A percentile compares a stretch with the other conserved stretches of the same genome.
These are phyloP conservation scores for Gastrodia elata DNA, from an alignment of 106 monocot species.

Conservation along the genomic window DNA sequence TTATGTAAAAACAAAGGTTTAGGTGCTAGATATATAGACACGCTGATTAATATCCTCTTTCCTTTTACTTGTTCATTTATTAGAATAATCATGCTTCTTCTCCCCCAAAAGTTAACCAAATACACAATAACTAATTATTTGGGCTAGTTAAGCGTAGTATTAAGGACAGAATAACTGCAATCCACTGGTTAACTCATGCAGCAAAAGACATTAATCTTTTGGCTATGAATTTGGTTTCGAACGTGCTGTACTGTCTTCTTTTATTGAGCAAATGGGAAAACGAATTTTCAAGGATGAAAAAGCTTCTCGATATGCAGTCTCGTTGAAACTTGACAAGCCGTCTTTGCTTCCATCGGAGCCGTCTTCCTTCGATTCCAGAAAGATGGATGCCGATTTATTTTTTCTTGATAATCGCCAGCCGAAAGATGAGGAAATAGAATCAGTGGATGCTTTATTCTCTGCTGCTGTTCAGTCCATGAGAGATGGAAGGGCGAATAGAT, in stretches of 20 bases:
- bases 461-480: slow-evolving; percentile 46
- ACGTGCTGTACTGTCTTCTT: no score
- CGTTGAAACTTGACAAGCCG: slow-evolving; percentile 29
- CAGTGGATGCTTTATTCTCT: slow-evolving; percentile 34
- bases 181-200: no score
- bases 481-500: slow-evolving; percentile 33
- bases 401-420: slow-evolving; percentile 39
- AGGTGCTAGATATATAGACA: no score
- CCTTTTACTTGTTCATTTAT: slow-evolving; percentile 6
- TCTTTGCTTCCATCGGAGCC: slow-evolving; percentile 11
- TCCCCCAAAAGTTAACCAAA: no score
- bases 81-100: no score
- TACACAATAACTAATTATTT: no score
- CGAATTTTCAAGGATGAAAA: slow-evolving; percentile 37
- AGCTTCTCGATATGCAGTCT: slow-evolving; percentile 14
- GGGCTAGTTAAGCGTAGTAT: slow-evolving; percentile 43
- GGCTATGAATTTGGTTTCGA: no score
- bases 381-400: slow-evolving; percentile 41
- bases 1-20: no score
- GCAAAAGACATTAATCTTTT: no score
- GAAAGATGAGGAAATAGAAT: slow-evolving; percentile 30
- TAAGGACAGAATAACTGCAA: no score
- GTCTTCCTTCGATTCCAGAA: slow-evolving; percentile 8
- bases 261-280: slow-evolving; percentile 43
- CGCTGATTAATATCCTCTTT: background rate